Evolutionary conservation across 352 stramenopile genomes (phyloP).

Genomic region (Phytophthora multivora): DNA sequence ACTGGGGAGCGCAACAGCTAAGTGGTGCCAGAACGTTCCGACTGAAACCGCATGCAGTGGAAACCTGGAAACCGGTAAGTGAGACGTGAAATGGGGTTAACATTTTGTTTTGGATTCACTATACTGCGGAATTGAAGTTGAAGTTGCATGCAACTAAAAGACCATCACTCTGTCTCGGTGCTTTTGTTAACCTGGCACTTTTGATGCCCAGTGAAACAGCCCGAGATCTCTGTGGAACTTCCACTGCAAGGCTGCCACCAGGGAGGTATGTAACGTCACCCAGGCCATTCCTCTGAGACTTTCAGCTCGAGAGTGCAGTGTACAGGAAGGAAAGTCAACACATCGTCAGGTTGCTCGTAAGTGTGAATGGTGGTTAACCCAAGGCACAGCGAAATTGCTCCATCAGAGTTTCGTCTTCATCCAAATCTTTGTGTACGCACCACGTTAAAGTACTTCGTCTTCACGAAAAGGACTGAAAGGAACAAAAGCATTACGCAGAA

Average conservation of each 20-base stretch:
- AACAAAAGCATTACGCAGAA: conserved; percentile 38
- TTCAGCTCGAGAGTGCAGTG: background rate
- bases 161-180: conserved; percentile 10
- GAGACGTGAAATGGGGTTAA: background rate
- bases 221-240: too few species aligned
- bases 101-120: background rate
- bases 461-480: background rate
- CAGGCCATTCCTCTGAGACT: conserved; percentile 2
- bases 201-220: too few species aligned
- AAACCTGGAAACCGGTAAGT: background rate
- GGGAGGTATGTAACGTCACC: too few species aligned
- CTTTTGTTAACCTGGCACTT: background rate
- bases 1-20: background rate
- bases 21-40: conserved; percentile 12
- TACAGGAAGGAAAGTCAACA: background rate
- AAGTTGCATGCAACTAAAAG: conserved; percentile 1
- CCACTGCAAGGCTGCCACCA: too few species aligned
- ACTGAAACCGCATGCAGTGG: conserved; percentile 11
- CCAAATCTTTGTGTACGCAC: background rate
- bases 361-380: too few species aligned
- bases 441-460: too few species aligned
- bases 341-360: background rate
- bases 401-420: background rate
- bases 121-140: background rate
- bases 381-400: too few species aligned